Conservation (phyloP, 1,139 yeast genomes). For the Pichia sp. region DNA sequence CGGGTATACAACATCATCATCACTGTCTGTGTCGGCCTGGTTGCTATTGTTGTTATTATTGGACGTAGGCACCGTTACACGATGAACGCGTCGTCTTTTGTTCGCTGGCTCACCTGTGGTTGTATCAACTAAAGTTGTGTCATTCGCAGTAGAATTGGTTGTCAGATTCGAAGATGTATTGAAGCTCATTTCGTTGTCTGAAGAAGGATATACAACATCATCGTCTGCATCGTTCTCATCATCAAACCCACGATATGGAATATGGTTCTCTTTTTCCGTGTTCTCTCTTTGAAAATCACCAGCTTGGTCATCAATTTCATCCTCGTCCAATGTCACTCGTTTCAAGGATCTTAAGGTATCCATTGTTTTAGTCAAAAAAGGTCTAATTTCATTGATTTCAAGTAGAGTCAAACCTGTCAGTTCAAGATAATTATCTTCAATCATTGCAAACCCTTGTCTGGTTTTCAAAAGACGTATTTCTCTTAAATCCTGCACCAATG, state of each 20-base stretch:
- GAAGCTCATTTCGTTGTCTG: no score
- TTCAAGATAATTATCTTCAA: conserved; percentile 79
- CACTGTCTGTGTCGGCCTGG: conserved; percentile 4
- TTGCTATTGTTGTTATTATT: no score
- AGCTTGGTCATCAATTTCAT: conserved; percentile 7
- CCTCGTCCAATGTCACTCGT: conserved; percentile 20
- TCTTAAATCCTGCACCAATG: conserved; percentile 71
- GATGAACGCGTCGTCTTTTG: no score
- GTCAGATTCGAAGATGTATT: no score
- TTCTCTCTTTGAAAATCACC: background rate
- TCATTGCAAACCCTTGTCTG: conserved; percentile 63
- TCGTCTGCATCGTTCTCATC: background rate
- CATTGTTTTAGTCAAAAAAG: conserved; percentile 76
- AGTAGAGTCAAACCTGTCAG: conserved; percentile 73
- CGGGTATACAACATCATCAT: conserved; percentile 8
- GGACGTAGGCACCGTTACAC: no score
- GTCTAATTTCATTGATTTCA: conserved; percentile 85
- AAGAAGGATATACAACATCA: no score
- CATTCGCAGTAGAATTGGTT: background rate
- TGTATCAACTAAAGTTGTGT: background rate
- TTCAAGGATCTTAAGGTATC: conserved; percentile 39
- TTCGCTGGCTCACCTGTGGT: no score
- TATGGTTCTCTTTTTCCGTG: background rate
- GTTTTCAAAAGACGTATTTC: conserved; percentile 80
- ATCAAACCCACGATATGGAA: background rate